These are phyloP conservation scores for Suillus bovinus DNA, from an alignment of 768 basidiomycete species.

Conservation along the genomic window DNA sequence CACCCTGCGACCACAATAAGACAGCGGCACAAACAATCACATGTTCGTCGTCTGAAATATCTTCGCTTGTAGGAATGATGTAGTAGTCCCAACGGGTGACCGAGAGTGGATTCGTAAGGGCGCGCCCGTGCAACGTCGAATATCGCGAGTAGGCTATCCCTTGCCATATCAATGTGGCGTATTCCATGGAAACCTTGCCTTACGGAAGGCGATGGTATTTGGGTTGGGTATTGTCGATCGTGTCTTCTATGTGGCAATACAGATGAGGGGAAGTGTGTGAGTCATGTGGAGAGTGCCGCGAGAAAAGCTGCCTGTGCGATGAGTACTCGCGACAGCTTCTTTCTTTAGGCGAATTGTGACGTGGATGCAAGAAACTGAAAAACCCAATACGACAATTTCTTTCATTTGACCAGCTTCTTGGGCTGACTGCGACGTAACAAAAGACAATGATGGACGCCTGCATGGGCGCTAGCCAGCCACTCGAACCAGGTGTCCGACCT, in stretches of 20 bases:
- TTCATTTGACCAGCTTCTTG: background rate
- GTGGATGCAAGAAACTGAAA: background rate
- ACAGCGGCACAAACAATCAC: conserved; percentile 38
- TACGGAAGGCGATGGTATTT: background rate
- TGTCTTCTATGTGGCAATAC: background rate
- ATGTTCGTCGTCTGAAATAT: conserved; percentile 73
- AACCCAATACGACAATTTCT: background rate
- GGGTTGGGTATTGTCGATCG: background rate
- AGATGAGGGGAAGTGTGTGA: background rate
- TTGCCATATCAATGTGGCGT: background rate
- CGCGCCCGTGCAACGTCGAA: background rate
- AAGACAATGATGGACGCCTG: background rate
- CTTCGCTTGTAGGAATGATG: conserved; percentile 80
- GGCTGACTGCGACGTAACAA: background rate
- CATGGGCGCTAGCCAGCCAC: background rate
- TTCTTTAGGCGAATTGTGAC: background rate
- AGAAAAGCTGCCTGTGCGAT: background rate
- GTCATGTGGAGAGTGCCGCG: background rate
- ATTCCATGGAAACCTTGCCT: background rate
- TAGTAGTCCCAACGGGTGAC: conserved; percentile 64
- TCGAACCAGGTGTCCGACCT: background rate
- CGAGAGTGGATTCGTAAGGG: background rate
- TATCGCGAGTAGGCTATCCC: background rate
- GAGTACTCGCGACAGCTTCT: background rate
- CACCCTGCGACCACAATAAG: background rate